Percentiles rank a stretch among this genome's conserved stretches.
Evolutionary conservation across 805 yeast genomes (phyloP).

Genomic region (Yarrowia osloensis): DNA sequence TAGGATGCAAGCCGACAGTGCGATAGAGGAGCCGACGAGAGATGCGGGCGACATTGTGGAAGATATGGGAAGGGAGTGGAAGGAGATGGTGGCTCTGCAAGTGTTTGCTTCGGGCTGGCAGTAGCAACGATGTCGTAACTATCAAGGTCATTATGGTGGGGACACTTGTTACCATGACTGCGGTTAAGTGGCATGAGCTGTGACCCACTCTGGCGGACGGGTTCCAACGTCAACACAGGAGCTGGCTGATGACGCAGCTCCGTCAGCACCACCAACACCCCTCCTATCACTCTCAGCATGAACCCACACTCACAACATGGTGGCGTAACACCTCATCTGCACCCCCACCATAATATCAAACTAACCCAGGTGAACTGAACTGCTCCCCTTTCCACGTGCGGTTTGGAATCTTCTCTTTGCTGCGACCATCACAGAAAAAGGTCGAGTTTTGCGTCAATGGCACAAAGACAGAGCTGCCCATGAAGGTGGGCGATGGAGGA

Average conservation of each 20-base stretch:
- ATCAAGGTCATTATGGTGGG: background rate
- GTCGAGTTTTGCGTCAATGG: conserved; percentile 89
- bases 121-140: background rate
- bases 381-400: conserved; percentile 97
- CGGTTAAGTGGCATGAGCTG: no score
- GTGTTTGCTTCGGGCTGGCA: background rate
- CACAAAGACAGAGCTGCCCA: conserved; percentile 75
- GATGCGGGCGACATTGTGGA: no score
- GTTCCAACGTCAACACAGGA: no score
- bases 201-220: no score
- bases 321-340: background rate
- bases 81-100: no score
- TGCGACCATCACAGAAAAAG: conserved; percentile 86
- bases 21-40: background rate
- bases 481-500: conserved; percentile 97
- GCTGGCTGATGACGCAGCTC: no score
- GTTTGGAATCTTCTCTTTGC: conserved; percentile 89
- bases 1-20: background rate
- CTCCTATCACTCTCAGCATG: background rate
- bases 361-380: conserved; percentile 55
- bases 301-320: background rate
- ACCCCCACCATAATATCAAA: background rate
- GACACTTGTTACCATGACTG: no score
- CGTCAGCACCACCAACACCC: no score
- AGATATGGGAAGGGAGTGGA: background rate